These are phyloP conservation scores for Capsicum pubescens DNA, from an alignment of 257 asterid species.

Conservation along the genomic window DNA sequence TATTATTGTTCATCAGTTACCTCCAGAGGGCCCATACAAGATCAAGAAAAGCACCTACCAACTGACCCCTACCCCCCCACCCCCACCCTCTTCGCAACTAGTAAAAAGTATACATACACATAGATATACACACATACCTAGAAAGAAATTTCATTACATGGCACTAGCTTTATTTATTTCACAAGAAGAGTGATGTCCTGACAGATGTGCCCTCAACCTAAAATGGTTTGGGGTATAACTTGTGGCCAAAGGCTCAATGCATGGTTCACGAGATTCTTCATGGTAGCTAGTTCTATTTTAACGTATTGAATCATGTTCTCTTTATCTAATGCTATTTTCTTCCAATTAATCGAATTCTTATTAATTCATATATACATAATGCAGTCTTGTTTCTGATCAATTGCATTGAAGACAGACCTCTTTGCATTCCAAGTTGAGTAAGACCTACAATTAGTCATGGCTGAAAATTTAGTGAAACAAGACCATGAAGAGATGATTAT, in stretches of 20 bases:
- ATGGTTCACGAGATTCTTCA: slow-evolving; percentile 63
- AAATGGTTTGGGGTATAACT: slow-evolving; percentile 59
- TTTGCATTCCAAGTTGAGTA: neutral
- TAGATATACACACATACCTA: neutral
- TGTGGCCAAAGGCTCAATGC: slow-evolving; percentile 62
- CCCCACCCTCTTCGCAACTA: neutral
- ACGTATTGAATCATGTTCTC: neutral
- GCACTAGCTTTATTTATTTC: neutral
- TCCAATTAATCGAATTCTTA: neutral
- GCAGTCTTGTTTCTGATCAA: slow-evolving; percentile 2
- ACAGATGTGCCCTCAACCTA: slow-evolving; percentile 34
- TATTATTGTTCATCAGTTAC: neutral
- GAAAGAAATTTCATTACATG: neutral
- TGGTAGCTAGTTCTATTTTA: neutral
- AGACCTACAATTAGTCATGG: slow-evolving; percentile 36
- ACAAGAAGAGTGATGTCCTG: neutral
- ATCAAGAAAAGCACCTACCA: neutral
- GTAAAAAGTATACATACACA: neutral
- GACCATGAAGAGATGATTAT: neutral
- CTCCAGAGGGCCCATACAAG: neutral
- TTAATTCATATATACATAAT: neutral
- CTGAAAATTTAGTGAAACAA: slow-evolving; percentile 29
- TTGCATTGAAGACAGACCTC: neutral
- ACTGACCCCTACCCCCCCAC: neutral
- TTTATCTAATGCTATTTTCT: neutral